Conservation (phyloP, 164 flowering plant species). For the Macadamia tetraphylla region DNA sequence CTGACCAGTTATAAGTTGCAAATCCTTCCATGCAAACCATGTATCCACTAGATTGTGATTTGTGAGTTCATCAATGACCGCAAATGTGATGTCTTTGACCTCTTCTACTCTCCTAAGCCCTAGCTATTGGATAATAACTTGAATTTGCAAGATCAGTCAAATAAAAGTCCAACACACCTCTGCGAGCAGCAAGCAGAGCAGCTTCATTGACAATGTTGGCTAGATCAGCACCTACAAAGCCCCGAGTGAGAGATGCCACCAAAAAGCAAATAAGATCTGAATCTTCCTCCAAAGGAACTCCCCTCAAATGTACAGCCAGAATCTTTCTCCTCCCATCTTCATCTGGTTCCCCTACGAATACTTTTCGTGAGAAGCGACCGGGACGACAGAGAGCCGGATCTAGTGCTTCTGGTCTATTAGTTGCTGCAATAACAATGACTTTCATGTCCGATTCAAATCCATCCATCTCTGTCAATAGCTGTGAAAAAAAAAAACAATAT, state of each 20-base stretch:
- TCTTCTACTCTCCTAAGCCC: too few relatives aligned
- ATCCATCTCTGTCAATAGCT: slow-evolving; percentile 99
- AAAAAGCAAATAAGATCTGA: slow-evolving; percentile 52
- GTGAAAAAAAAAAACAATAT: slow-evolving; percentile 18
- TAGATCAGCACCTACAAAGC: slow-evolving; percentile 97
- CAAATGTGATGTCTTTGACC: too few relatives aligned
- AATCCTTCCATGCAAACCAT: too few relatives aligned
- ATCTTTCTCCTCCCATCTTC: slow-evolving; percentile 82
- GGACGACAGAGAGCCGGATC: slow-evolving; percentile 96
- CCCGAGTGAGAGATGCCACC: slow-evolving; percentile 86
- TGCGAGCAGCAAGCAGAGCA: slow-evolving; percentile 92
- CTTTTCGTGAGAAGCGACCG: slow-evolving; percentile 97
- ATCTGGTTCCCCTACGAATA: slow-evolving; percentile 89
- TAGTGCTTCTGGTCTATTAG: slow-evolving; percentile 92
- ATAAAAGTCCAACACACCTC: slow-evolving; percentile 50
- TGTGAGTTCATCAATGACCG: too few relatives aligned
- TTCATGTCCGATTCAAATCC: slow-evolving; percentile 91
- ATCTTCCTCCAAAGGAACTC: slow-evolving; percentile 87
- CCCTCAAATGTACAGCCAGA: slow-evolving; percentile 83
- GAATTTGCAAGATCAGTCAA: too few relatives aligned
- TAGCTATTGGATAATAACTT: too few relatives aligned
- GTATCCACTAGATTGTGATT: too few relatives aligned
- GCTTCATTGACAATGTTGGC: slow-evolving; percentile 96
- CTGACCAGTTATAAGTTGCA: too few relatives aligned
- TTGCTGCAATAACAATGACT: slow-evolving; percentile 90